Evolutionary conservation across 2,329 filamentous ascomycete genomes (phyloP), one percentile per base, ranked within the genome.

Genomic region (Neospermospora avenae): DNA sequence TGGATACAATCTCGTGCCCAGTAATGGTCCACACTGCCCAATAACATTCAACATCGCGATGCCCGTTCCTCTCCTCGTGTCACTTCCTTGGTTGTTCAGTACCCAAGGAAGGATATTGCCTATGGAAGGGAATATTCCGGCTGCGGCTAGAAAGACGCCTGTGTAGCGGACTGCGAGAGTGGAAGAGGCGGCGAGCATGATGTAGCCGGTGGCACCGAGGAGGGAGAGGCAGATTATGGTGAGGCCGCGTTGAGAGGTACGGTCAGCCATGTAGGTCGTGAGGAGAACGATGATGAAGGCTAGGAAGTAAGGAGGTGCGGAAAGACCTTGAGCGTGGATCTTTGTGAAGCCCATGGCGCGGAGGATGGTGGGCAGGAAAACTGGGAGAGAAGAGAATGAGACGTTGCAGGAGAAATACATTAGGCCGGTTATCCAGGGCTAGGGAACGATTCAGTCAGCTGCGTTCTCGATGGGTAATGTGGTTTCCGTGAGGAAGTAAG

Each of bases 101-200:
- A 88, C 86, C 72, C 88, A 89, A 0, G 88, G 87, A 37, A 91
- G 81, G 8, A 88, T 86, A 63, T 90, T 89, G 3, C 84, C 84
- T 35, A 91, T 85, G 67, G 81, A 83, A 0, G 87, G 84, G 48
- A 91, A 87, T 24, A 91, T 81, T 13, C 85, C 85, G 1, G 77
- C 79, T 0, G 84, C 81, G 4, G 84, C 83, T 68, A 83, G 66
- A 60, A 78, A 82, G 1, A 63, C 58, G 13, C 58, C 58, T 8
- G 58, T 52, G 42, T 61, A 63, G 1, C 61, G 28, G 3, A 49
- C 51, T 28, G 51, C 61, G 4, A 28, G 35, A 22, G 46, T 57
- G 6, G 14, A 57, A 2, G 51, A 42, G 16, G 42, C 28, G 14
- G 58, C 61, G 13, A 63, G 61, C 45, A 63, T 61, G 4, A 63